phyloP scores from a whole-genome alignment of 129 eudicot genomes.

The Centaurea solstitialis region DNA sequence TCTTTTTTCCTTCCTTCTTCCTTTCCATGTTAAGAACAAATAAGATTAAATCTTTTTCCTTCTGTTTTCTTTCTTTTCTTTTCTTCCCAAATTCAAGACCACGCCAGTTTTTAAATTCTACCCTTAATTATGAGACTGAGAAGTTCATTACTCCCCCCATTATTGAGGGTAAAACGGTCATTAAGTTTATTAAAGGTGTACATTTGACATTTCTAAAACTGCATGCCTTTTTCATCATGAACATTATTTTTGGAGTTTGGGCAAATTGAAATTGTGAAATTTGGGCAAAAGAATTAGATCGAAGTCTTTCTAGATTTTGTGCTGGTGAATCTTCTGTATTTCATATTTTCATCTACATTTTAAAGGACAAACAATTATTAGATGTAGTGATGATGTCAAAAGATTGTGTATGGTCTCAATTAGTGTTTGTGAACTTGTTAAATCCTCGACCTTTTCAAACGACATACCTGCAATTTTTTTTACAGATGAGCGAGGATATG shows the following conservation, averaged over 20 bases:
- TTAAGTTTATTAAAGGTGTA: not conserved
- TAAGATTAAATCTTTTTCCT: not conserved
- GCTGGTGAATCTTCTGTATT: not conserved
- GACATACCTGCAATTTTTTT: not conserved
- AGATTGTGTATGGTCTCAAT: not conserved
- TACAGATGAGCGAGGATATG: constrained; percentile 92
- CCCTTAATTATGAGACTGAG: not conserved
- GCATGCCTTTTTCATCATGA: not conserved
- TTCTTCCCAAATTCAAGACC: not conserved
- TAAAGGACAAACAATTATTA: not conserved
- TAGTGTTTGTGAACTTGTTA: not conserved
- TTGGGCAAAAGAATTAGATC: not conserved
- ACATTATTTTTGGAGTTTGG: not conserved
- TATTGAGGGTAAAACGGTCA: not conserved
- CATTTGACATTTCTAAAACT: not conserved
- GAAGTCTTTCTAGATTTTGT: not conserved
- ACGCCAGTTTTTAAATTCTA: not conserved
- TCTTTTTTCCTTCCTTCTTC: not conserved
- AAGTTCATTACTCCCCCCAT: not conserved
- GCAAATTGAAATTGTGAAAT: not conserved
- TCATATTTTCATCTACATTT: not conserved
- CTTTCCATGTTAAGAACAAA: no score
- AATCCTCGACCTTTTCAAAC: not conserved
- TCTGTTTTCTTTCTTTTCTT: not conserved
- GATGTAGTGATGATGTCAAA: not conserved